Evolutionary conservation across 768 basidiomycete species (phyloP), one percentile per base, ranked within the genome.

Genomic region (Collybia nuda): DNA sequence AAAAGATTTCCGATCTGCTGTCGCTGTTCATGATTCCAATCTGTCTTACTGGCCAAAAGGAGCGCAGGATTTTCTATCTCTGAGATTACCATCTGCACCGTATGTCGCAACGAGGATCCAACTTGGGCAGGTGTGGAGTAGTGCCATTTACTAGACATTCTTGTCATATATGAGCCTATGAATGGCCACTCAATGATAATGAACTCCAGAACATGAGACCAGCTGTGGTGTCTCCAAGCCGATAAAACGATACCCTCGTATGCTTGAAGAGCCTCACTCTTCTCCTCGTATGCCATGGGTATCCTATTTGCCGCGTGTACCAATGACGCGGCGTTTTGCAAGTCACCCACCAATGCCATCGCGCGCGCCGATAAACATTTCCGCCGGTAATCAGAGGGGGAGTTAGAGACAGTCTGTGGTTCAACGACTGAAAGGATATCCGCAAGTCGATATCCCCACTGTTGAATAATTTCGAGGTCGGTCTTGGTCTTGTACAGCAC

Each of bases 171-270:
- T 6, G 54, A 39, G 2, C 59, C 58, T 22, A 78, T 40, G 39
- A 59, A 50, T 0, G 50, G 45, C 74, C 75, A 77, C 28, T 80
- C 67, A 26, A 59, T 55, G 29, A 72, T 52, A n/a, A 80, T 53
- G 23, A 74, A 62, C 41, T 73, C 67, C 29, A 82, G 57, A 6
- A 69, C 70, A 6, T 61, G 61, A 4, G 56, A 18, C 17, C 68
- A 55, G 41, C 67, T 70, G 22, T 60, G 62, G 50, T 66, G 67
- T 17, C 65, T 62, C 22, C 64, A 64, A 19, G 67, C 65, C 14
- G 72, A 71, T 12, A 64, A 59, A 32, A 78, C 44, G 9, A 81
- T 57, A 36, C 65, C 60, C 32, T 70, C 66, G 53, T 74, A 78
- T 6, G 67, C 69, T 51, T 53, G 58, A 7, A 66, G 50, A 29